Conservation (phyloP, 768 basidiomycete genomes). For the Leucosporidium creatinivorum region DNA sequence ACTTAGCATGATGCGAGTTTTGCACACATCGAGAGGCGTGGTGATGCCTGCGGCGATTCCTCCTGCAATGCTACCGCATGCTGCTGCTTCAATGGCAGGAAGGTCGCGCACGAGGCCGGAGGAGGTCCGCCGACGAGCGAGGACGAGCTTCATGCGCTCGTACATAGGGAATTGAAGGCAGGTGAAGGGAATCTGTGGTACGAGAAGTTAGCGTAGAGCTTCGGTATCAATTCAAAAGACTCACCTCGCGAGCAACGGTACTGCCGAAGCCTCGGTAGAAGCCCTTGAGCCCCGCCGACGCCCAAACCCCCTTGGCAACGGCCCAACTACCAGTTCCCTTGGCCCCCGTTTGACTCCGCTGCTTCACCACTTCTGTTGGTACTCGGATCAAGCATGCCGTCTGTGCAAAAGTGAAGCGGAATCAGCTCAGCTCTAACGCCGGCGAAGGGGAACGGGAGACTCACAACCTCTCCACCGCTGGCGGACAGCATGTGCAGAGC, state of each 20-base stretch:
- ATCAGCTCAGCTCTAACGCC: not conserved
- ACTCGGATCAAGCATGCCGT: conserved; percentile 85
- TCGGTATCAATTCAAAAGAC: conserved; percentile 33
- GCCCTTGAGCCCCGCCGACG: conserved; percentile 61
- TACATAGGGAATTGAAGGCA: conserved; percentile 94
- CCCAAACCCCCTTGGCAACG: conserved; percentile 41
- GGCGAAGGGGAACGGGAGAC: conserved; percentile 28
- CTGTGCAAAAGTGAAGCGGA: not conserved
- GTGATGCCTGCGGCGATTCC: conserved; percentile 82
- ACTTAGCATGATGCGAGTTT: conserved; percentile 89
- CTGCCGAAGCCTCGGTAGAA: conserved; percentile 83
- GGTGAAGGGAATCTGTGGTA: conserved; percentile 82
- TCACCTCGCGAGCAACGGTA: conserved; percentile 64
- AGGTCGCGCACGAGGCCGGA: conserved; percentile 52
- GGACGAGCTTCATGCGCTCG: conserved; percentile 67
- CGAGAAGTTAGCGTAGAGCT: not conserved
- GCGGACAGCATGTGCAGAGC: conserved; percentile 56
- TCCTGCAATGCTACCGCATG: conserved; percentile 86
- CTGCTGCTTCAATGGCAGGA: conserved; percentile 50
- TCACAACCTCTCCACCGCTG: conserved; percentile 52
- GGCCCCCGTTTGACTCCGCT: conserved; percentile 74
- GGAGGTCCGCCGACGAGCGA: conserved; percentile 47
- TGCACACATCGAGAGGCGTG: conserved; percentile 91
- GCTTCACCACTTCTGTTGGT: conserved; percentile 94
- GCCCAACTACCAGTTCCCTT: conserved; percentile 48